phyloP scores from a whole-genome alignment of 176 grass and related monocot genomes.

The Thalia dealbata region DNA sequence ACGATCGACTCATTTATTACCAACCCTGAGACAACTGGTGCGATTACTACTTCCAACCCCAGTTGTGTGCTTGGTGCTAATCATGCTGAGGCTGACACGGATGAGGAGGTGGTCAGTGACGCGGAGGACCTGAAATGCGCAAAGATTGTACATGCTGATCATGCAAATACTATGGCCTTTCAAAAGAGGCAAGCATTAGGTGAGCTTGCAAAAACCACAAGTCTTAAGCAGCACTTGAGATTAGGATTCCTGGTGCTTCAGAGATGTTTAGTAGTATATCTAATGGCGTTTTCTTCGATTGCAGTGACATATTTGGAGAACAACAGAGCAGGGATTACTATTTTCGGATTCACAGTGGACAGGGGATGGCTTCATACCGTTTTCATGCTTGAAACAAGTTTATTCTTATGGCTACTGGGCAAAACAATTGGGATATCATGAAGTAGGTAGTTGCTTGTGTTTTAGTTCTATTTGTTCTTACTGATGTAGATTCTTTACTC shows the following conservation, averaged over 20 bases:
- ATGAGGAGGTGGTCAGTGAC: neutral
- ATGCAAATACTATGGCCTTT: conserved; percentile 53
- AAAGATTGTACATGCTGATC: neutral
- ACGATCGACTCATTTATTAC: neutral
- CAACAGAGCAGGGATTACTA: conserved; percentile 17
- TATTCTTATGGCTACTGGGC: conserved; percentile 11
- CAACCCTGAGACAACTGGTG: neutral
- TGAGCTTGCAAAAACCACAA: conserved; percentile 10
- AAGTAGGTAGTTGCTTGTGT: neutral
- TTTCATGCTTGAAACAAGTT: conserved; percentile 10
- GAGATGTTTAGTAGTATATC: neutral
- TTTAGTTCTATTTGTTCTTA: neutral
- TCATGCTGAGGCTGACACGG: neutral
- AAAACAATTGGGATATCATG: conserved; percentile 15
- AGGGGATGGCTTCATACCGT: conserved; percentile 6
- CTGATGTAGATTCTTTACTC: neutral
- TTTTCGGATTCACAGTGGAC: conserved; percentile 16
- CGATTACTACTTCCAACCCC: neutral
- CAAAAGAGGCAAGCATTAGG: conserved; percentile 92
- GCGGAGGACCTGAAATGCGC: neutral
- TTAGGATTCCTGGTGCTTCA: neutral
- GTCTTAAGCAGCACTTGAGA: neutral
- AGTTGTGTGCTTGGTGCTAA: neutral
- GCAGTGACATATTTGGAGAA: conserved; percentile 23
- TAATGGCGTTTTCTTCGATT: neutral